Conservation (phyloP, 1,139 yeast species). For the Chernovozyma aurita region DNA sequence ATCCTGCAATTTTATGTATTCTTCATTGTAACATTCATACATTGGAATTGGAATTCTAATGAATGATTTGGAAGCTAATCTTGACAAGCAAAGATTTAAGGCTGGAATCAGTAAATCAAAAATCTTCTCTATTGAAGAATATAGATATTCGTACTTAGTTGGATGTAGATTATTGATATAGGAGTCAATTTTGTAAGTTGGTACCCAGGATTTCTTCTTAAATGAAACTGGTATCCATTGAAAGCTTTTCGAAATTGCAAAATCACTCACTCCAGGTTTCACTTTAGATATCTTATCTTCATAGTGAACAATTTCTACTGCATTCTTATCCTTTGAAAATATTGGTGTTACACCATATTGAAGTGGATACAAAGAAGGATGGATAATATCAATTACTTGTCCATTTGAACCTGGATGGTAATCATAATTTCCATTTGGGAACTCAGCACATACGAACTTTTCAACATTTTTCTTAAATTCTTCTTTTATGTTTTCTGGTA, state of each 20-base stretch:
- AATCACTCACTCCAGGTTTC: conserved; percentile 14
- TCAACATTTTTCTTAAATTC: conserved; percentile 1
- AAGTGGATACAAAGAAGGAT: conserved; percentile 31
- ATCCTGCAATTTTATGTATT: conserved; percentile 8
- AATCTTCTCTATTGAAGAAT: conserved; percentile 23
- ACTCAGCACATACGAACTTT: conserved; percentile 5
- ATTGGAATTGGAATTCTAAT: conserved; percentile 15
- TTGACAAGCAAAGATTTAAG: conserved; percentile 23
- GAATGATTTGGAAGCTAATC: conserved; percentile 17
- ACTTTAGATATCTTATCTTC: conserved; percentile 9
- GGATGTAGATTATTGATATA: conserved; percentile 43
- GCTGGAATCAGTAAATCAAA: conserved; percentile 29
- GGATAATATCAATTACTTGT: conserved; percentile 30
- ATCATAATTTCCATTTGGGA: conserved; percentile 13
- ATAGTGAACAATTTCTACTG: conserved; percentile 1
- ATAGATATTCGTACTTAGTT: conserved; percentile 17
- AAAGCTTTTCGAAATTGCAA: conserved; percentile 19
- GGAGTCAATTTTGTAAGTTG: conserved; percentile 17
- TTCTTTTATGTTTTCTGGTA: background rate
- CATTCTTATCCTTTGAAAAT: background rate
- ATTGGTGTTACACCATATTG: conserved; percentile 23
- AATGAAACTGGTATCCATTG: conserved; percentile 33
- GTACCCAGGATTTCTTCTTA: conserved; percentile 1
- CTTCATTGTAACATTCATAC: conserved; percentile 16
- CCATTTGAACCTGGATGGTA: conserved; percentile 27